Evolutionary conservation across 208 protist genomes (phyloP).

Genomic region (Acanthamoeba lenticulata): DNA sequence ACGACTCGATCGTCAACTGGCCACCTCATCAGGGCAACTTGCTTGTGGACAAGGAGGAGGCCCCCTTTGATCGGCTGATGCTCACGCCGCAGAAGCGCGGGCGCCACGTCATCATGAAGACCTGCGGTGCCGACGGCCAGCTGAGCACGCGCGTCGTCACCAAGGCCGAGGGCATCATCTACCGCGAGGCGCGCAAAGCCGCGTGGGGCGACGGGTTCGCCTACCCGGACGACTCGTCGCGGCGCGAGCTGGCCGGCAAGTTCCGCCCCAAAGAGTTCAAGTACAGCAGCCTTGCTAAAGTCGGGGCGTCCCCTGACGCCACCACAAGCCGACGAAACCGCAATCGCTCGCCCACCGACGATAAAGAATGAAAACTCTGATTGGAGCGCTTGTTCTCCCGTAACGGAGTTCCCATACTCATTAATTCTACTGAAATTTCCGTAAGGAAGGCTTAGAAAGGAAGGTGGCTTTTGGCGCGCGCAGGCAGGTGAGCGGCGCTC

Average conservation of each 20-base stretch:
- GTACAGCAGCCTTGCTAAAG: not conserved
- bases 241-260: not conserved
- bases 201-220: constrained; percentile 42
- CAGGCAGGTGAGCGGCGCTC: too few species aligned
- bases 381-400: not conserved
- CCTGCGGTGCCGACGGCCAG: not conserved
- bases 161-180: not conserved
- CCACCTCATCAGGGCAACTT: not conserved
- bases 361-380: too few species aligned
- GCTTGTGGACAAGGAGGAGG: constrained; percentile 4
- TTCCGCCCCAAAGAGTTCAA: not conserved
- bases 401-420: too few species aligned
- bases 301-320: not conserved
- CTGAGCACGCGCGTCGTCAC: not conserved
- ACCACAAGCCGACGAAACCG: not conserved
- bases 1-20: not conserved
- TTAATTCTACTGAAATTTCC: too few species aligned
- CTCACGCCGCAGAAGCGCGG: constrained; percentile 37
- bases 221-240: not conserved
- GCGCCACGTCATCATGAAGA: constrained; percentile 39
- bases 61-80: constrained; percentile 1
- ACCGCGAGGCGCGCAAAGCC: constrained; percentile 42
- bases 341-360: too few species aligned
- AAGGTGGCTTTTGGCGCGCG: too few species aligned
- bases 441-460: too few species aligned